phyloP scores from a whole-genome alignment of 306 rosid genomes.

The Boehmeria nivea region DNA sequence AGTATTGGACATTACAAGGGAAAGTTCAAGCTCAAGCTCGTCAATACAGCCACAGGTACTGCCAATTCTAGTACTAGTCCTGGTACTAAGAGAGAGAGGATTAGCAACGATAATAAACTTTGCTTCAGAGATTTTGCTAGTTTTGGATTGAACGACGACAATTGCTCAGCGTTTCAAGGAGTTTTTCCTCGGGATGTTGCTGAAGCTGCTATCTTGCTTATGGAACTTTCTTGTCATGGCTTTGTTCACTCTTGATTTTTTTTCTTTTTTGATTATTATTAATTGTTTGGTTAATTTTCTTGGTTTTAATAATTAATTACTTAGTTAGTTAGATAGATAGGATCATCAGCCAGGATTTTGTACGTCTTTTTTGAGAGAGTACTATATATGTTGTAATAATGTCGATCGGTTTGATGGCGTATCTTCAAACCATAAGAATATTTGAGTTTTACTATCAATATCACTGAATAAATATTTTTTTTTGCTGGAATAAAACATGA shows the following conservation, averaged over 20 bases:
- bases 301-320: no score
- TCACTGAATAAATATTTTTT: no score
- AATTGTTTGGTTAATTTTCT: not conserved
- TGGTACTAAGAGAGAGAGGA: not conserved
- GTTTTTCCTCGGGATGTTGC: constrained; percentile 59
- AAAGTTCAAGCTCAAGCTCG: constrained; percentile 24
- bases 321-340: not conserved
- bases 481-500: no score
- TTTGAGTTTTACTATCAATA: no score
- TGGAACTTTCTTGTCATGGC: constrained; percentile 59
- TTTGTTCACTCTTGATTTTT: constrained; percentile 23
- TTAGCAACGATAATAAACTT: constrained; percentile 3
- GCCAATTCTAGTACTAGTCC: not conserved
- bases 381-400: no score
- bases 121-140: constrained; percentile 11
- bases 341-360: not conserved
- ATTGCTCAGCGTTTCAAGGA: constrained; percentile 23
- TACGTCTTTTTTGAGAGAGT: no score
- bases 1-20: constrained; percentile 25
- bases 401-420: no score
- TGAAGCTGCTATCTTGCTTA: constrained; percentile 61
- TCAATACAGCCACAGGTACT: not conserved
- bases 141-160: constrained; percentile 16
- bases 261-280: constrained; percentile 3
- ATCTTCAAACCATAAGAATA: no score